Base-by-base conservation (phyloP, 129 eudicot genomes). In the Glebionis coronaria region DNA sequence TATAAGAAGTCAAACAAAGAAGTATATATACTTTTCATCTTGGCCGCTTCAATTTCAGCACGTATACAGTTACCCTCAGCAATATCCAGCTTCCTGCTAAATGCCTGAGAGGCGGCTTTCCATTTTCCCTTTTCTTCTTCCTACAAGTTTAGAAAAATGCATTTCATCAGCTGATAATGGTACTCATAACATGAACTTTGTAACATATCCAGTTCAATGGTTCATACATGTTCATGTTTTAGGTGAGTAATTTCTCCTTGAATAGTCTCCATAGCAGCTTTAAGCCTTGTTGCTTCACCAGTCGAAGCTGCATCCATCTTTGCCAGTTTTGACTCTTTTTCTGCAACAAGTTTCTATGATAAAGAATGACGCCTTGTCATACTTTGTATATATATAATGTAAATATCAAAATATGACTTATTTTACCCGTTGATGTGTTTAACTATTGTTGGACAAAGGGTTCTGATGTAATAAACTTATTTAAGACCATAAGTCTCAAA, bases 241-340 rank as follows among this genome's bases (percentile, higher is more conserved):
- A 78, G 69, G 72, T 94, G 93, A 71, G 65, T 54, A 61, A 94
- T 82, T 74, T 94, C 99, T 59, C 97, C 99, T 80, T 90, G 90
- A 53, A 94, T 63, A 64, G 90, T 67, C 67, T 94, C 97, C 63
- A 90, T 78, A 49, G 97, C 88, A 74, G 99, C 99, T 84, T 75
- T 81, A 66, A 90, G 90, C 45, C 99, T 82, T 60, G 97, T 97
- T 57, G 92, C 84, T 84, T 94, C 99, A 81, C 99, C 99, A 75
- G 82, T 87, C 40, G 94, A 87, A 44, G 99, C 99, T 40, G 97
- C 97, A 84, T 94, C 99, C 97, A 94, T 87, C 66, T 94, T 95
- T 35, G 97, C 97, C 61, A 94, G 85, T 69, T 90, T 83, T 64
- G 95, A 82, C 70, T 94, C 99, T 64, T 77, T 89, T 62, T 90